A percentile compares a stretch with the other conserved stretches of the same genome.
Evolutionary conservation across 495 filamentous ascomycete genomes (phyloP).

Genomic region (Neurospora terricola): DNA sequence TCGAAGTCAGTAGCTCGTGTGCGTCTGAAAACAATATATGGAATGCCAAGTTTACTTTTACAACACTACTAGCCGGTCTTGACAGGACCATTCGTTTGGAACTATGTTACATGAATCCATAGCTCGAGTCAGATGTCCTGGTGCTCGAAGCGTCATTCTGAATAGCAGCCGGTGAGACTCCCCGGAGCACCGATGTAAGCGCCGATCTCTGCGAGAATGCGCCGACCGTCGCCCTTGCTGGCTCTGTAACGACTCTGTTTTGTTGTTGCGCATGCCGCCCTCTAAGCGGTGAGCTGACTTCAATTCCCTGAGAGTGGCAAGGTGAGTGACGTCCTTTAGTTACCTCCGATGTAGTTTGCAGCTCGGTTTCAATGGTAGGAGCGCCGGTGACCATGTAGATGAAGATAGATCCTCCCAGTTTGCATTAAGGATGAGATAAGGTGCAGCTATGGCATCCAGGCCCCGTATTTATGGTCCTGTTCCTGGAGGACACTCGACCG

Average conservation of each 20-base stretch:
- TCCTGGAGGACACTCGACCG: no score
- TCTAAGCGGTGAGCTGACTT: not conserved
- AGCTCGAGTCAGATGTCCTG: slow-evolving; percentile 65
- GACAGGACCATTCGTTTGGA: not conserved
- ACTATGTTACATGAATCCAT: not conserved
- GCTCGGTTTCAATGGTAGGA: not conserved
- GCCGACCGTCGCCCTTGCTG: slow-evolving; percentile 26
- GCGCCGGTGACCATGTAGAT: not conserved
- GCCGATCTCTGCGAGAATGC: slow-evolving; percentile 58
- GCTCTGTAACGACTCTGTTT: slow-evolving; percentile 9
- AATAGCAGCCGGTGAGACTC: slow-evolving; percentile 66
- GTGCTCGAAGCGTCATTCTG: slow-evolving; percentile 81
- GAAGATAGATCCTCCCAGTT: no score
- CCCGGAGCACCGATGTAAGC: slow-evolving; percentile 62
- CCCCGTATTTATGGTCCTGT: no score
- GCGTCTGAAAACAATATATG: not conserved
- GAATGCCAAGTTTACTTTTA: not conserved
- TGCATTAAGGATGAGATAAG: no score
- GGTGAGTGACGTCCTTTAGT: not conserved
- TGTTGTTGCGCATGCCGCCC: not conserved
- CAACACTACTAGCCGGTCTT: not conserved
- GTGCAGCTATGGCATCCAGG: no score
- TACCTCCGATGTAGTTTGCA: not conserved
- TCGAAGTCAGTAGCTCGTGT: not conserved
- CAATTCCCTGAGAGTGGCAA: not conserved